Conservation (phyloP, 1,139 yeast genomes). For the Lodderomyces jiufengensis region DNA sequence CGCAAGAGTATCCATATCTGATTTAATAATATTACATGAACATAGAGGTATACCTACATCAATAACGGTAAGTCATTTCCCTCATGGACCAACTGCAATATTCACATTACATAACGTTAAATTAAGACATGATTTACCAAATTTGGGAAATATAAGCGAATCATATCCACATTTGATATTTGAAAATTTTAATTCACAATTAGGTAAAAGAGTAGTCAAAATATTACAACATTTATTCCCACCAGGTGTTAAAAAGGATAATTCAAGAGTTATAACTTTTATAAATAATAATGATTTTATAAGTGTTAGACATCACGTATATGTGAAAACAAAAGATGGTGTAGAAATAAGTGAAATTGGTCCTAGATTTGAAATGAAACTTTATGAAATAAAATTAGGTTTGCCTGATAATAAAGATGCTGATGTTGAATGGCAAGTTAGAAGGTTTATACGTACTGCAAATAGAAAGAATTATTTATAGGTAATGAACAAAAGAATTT, state of each 20-base stretch:
- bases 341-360: constrained; percentile 96
- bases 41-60: constrained; percentile 99
- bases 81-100: constrained; percentile 96
- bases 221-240: constrained; percentile 88
- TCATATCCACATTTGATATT: constrained; percentile 92
- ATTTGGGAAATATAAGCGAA: constrained; percentile 85
- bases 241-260: constrained; percentile 89
- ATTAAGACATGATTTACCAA: constrained; percentile 84
- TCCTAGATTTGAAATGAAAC: constrained; percentile 96
- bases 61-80: constrained; percentile 87
- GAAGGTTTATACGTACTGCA: constrained; percentile 92
- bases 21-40: constrained; percentile 82
- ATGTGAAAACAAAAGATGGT: constrained; percentile 80
- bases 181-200: constrained; percentile 79
- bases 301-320: constrained; percentile 91
- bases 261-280: constrained; percentile 83
- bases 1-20: constrained; percentile 65
- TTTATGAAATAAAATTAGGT: constrained; percentile 84
- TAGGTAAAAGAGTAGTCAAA: constrained; percentile 81
- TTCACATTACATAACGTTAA: constrained; percentile 94
- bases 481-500: constrained; percentile 1
- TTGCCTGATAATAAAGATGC: constrained; percentile 94
- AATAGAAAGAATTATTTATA: constrained; percentile 83
- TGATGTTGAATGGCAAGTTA: constrained; percentile 94
- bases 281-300: constrained; percentile 88